phyloP scores from a whole-genome alignment of 208 protist genomes.

The Phytomonas francai region DNA sequence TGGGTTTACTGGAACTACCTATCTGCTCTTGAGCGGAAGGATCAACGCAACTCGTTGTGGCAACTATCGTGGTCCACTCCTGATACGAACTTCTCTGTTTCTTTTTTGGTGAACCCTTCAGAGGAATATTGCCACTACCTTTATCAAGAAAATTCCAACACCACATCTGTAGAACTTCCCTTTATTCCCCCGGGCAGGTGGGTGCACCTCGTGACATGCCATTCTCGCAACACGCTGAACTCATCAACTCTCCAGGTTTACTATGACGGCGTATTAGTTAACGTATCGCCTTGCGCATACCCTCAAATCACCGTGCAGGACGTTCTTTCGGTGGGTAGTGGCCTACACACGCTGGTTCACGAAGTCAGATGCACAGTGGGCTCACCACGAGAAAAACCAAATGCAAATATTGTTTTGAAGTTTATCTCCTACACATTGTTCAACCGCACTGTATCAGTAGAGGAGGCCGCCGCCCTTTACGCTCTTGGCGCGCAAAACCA shows the following conservation, averaged over 20 bases:
- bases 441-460: conserved; percentile 19
- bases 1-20: conserved; percentile 39
- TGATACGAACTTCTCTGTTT: conserved; percentile 18
- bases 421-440: conserved; percentile 47
- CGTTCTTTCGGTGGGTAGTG: conserved; percentile 14
- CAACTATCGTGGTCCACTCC: conserved; percentile 25
- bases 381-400: conserved; percentile 17
- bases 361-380: conserved; percentile 32
- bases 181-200: conserved; percentile 35
- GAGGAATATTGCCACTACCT: conserved; percentile 23
- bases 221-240: conserved; percentile 28
- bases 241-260: conserved; percentile 30
- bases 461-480: conserved; percentile 32
- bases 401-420: conserved; percentile 16
- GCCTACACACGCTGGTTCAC: conserved; percentile 16
- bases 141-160: conserved; percentile 20
- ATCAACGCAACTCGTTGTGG: conserved; percentile 27
- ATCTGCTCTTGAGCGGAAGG: conserved; percentile 10
- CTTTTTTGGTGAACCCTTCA: conserved; percentile 19
- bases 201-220: conserved; percentile 37
- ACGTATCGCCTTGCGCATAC: conserved; percentile 17
- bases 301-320: conserved; percentile 18
- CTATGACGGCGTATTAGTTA: conserved; percentile 36
- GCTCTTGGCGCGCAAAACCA: conserved; percentile 21
- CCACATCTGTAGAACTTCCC: conserved; percentile 27